phyloP scores from a whole-genome alignment of 2,329 filamentous ascomycete genomes.

The Cladorrhinum sp. region DNA sequence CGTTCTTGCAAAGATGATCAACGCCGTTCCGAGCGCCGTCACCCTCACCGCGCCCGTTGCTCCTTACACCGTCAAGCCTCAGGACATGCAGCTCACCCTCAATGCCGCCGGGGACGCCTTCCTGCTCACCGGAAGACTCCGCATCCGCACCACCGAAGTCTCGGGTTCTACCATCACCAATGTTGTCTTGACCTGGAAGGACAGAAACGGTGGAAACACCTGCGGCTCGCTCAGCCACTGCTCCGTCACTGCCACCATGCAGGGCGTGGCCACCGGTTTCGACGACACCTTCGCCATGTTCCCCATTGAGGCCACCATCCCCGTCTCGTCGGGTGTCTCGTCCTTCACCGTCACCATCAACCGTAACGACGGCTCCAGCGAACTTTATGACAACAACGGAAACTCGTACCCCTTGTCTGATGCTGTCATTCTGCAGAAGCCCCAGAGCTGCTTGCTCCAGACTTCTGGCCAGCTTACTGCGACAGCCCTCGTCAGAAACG shows the following conservation, averaged over 20 bases:
- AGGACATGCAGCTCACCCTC: slow-evolving; percentile 53
- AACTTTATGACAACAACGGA: slow-evolving; percentile 56
- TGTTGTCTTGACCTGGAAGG: slow-evolving; percentile 54
- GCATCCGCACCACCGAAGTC: slow-evolving; percentile 52
- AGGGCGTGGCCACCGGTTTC: slow-evolving; percentile 52
- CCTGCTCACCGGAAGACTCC: slow-evolving; percentile 52
- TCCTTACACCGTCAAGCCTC: slow-evolving; percentile 59
- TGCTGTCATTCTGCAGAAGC: slow-evolving; percentile 51
- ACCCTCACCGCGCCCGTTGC: slow-evolving; percentile 49
- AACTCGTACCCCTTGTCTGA: slow-evolving; percentile 53
- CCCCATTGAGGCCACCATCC: slow-evolving; percentile 48
- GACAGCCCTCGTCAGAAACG: slow-evolving; percentile 48
- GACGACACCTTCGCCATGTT: slow-evolving; percentile 59
- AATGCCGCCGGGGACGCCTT: slow-evolving; percentile 46
- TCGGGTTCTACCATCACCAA: slow-evolving; percentile 41
- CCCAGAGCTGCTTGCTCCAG: slow-evolving; percentile 54
- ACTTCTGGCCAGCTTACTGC: slow-evolving; percentile 42
- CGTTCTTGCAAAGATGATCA: slow-evolving; percentile 59
- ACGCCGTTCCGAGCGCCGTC: slow-evolving; percentile 53
- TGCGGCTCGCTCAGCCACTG: slow-evolving; percentile 42
- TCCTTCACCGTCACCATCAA: slow-evolving; percentile 56
- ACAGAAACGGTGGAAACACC: slow-evolving; percentile 47
- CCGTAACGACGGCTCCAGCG: slow-evolving; percentile 43
- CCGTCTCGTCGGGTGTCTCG: slow-evolving; percentile 57
- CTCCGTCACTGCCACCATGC: slow-evolving; percentile 43